A percentile compares a stretch with the other conserved stretches of the same genome.
phyloP scores from a whole-genome alignment of 495 filamentous ascomycete species.

The Penicillium pancosmium region DNA sequence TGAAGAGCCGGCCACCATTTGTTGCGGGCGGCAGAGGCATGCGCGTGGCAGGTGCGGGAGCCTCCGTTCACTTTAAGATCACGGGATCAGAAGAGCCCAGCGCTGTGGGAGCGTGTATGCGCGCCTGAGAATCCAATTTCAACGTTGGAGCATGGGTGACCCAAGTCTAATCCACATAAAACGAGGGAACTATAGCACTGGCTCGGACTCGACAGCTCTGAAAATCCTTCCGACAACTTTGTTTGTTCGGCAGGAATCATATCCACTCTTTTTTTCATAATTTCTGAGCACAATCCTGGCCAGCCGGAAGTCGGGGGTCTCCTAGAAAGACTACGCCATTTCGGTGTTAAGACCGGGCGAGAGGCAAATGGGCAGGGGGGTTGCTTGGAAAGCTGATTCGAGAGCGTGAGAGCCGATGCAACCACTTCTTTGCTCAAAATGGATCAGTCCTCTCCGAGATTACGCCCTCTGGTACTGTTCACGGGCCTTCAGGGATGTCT shows the following conservation, averaged over 20 bases:
- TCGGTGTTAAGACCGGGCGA: constrained; percentile 34
- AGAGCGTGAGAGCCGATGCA: constrained; percentile 24
- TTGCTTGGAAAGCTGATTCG: constrained; percentile 35
- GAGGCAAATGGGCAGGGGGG: constrained; percentile 34
- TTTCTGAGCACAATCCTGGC: constrained; percentile 33
- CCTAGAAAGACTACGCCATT: constrained; percentile 24
- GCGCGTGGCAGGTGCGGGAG: constrained; percentile 42
- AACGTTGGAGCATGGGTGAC: constrained; percentile 37
- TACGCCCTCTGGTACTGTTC: constrained; percentile 30
- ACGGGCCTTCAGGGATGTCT: constrained; percentile 30
- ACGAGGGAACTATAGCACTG: constrained; percentile 10
- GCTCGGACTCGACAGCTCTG: constrained; percentile 5
- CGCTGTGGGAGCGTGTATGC: constrained; percentile 43
- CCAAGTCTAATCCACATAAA: constrained; percentile 15
- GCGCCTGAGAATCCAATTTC: constrained; percentile 49
- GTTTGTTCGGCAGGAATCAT: constrained; percentile 34
- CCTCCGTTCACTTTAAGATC: constrained; percentile 44
- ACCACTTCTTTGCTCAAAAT: constrained; percentile 23
- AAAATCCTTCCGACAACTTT: constrained; percentile 17
- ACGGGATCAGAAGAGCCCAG: constrained; percentile 48
- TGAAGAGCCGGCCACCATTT: constrained; percentile 37
- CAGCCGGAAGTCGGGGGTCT: constrained; percentile 29
- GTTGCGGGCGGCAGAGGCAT: constrained; percentile 34
- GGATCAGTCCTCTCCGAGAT: constrained; percentile 27
- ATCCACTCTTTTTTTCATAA: constrained; percentile 20